Evolutionary conservation across 1,139 yeast genomes (phyloP), one percentile per base, ranked within the genome.

Genomic region (Debaryomyces udenii): DNA sequence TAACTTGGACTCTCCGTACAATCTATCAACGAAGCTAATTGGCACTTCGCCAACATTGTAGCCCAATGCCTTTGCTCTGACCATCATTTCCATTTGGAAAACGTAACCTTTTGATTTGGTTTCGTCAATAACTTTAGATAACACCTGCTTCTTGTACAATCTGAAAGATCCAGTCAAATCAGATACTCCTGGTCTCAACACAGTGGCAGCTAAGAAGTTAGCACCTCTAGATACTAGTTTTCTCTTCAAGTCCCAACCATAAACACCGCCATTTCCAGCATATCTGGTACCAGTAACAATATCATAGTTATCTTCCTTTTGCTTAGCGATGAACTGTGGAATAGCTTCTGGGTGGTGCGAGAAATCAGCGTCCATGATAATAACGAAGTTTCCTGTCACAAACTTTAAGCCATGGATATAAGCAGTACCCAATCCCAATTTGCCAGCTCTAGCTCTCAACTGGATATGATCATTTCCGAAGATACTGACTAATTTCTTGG

Each of bases 41-140:
- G 93, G 93, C 28, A 85, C 91, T 61, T 86, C 94, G 22, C 86
- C 93, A 53, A 86, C 83, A 23, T 80, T 72, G 64, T 78, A 83
- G 10, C 85, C 86, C 61, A 83, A 68, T 27, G 83, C 71, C 55
- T 88, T 76, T 34, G 94, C 94, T 50, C 93, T 77, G 29, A 85
- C 94, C 82, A 85, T 83, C 91, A 86, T 84, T 64, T 86, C 94
- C 94, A 86, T 86, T 66, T 86, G 94, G 78, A 86, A 86, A 38
- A 86, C 94, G 53, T 86, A 86, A 36, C 94, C 94, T 68, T 86
- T 86, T 35, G 88, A 80, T 62, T 80, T 76, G 41, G 93, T 85
- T 41, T 76, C 86, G 39, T 72, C 78, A 51, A 86, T 86, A 51
- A 86, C 80, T 61, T 80, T 78, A 50, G 79, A 75, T 59, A 86